Evolutionary conservation across 352 stramenopile species (phyloP), one percentile per base, ranked within the genome.

Genomic region (Globisporangium iwayamae): DNA sequence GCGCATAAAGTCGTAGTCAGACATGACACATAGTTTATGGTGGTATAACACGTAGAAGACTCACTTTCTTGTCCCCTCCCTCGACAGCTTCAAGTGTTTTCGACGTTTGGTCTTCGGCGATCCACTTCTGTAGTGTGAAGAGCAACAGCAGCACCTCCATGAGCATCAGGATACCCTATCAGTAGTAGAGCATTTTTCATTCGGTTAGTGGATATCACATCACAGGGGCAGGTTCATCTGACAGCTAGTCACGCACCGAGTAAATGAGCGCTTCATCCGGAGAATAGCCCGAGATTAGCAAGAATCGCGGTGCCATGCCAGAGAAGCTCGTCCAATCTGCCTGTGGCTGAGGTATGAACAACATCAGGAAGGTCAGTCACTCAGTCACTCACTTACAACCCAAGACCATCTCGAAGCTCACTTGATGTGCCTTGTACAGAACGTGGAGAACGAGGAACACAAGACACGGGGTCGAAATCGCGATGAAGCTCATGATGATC

Each of bases 401-500:
- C 11, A 57, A 34, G 1, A 10, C 13, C 39, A 28, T 25, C 10
- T 30, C 25, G 38, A 14, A 38, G 13, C 16, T 66, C 72, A 73
- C 72, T 70, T 74, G 67, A 2, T 25, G 39, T 2, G 54, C 34
- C 18, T 87, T 62, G 28, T 73, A 67, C 6, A 76, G 43, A 36
- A 91, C 62, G 41, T 94, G 85, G 0, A 86, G 50, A 30, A 87
- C 63, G 38, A 91, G 68, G 6, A 81, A 75, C n/a, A 85, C 72
- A 10, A 83, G 47, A 14, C 74, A 75, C 3, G 82, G 74, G 7
- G 88, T 62, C 0, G 74, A 73, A n/a, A 91, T 72, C 1, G 75
- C 60, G 14, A 85, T 76, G 60, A 89, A 91, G 48, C 80, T 90
- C 64, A 82, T 74, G 55, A 92, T 87, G 57, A 94, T 85, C 84